Percentiles rank a stretch among this genome's conserved stretches.
Conservation (phyloP, 1,139 yeast genomes). For the Debaryomyces robertsiae region DNA sequence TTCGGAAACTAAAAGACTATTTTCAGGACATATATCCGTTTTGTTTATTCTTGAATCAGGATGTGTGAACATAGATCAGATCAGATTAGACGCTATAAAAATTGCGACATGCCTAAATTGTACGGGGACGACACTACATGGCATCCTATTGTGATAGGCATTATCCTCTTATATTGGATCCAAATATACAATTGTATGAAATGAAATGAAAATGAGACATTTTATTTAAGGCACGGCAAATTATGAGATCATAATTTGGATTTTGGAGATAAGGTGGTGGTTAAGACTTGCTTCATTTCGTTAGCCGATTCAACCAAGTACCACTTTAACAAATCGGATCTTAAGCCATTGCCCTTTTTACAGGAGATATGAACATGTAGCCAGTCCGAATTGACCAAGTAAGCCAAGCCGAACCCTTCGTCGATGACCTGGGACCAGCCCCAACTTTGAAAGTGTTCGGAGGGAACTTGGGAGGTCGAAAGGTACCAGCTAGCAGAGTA, state of each 20-base stretch:
- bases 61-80: slow-evolving; percentile 8
- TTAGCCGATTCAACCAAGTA: slow-evolving; percentile 79
- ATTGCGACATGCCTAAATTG: slow-evolving; percentile 5
- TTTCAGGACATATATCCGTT: not conserved
- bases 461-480: slow-evolving; percentile 87
- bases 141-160: not conserved
- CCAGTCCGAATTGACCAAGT: slow-evolving; percentile 87
- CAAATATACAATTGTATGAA: slow-evolving; percentile 1
- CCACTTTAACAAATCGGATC: slow-evolving; percentile 66
- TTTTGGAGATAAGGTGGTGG: slow-evolving; percentile 40
- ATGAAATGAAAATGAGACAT: slow-evolving; percentile 2
- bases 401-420: slow-evolving; percentile 92
- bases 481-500: slow-evolving; percentile 86
- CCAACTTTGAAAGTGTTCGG: slow-evolving; percentile 88
- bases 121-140: not conserved
- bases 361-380: slow-evolving; percentile 84
- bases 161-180: too few relatives aligned
- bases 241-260: slow-evolving; percentile 30
- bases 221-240: too few relatives aligned
- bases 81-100: slow-evolving; percentile 2
- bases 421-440: slow-evolving; percentile 97
- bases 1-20: not conserved
- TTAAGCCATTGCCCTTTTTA: slow-evolving; percentile 68
- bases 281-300: slow-evolving; percentile 72
- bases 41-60: not conserved